These are phyloP conservation scores for Sugiyamaella floridensis DNA, from an alignment of 805 yeast genomes.

Conservation along the genomic window DNA sequence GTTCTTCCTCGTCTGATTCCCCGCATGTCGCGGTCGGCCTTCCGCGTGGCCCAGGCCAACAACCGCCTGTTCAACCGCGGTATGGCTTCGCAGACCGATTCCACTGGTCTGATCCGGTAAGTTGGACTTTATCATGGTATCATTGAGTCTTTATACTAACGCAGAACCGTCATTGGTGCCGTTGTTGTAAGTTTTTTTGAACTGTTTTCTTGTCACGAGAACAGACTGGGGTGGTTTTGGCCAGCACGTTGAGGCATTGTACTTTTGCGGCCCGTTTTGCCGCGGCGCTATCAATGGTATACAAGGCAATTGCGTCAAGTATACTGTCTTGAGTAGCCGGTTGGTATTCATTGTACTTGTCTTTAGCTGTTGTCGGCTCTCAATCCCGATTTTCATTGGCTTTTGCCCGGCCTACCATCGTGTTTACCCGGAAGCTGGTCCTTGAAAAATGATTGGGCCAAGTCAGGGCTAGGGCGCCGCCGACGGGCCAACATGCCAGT, in stretches of 20 bases:
- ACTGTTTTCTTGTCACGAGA: neutral
- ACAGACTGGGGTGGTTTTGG: too few relatives aligned
- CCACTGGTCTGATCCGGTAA: constrained; percentile 77
- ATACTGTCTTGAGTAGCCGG: neutral
- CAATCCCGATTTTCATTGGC: neutral
- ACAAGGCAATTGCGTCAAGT: neutral
- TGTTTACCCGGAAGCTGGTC: neutral
- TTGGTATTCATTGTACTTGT: neutral
- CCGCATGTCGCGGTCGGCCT: constrained; percentile 67
- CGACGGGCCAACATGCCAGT: too few relatives aligned
- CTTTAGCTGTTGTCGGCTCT: neutral
- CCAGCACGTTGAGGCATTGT: too few relatives aligned
- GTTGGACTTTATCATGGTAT: constrained; percentile 31
- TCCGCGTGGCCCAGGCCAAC: constrained; percentile 83
- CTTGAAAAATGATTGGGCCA: constrained; percentile 1
- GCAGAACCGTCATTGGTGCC: constrained; percentile 97
- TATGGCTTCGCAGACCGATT: constrained; percentile 71
- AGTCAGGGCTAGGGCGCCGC: neutral
- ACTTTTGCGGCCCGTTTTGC: too few relatives aligned
- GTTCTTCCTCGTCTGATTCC: constrained; percentile 44
- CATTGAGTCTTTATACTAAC: neutral
- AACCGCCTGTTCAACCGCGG: constrained; percentile 57
- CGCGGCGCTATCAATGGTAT: too few relatives aligned
- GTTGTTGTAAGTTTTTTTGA: constrained; percentile 54
- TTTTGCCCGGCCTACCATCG: neutral